A percentile compares a stretch with the other conserved stretches of the same genome.
Conservation (phyloP, 106 monocot species). For the Dioscorea zingiberensis region DNA sequence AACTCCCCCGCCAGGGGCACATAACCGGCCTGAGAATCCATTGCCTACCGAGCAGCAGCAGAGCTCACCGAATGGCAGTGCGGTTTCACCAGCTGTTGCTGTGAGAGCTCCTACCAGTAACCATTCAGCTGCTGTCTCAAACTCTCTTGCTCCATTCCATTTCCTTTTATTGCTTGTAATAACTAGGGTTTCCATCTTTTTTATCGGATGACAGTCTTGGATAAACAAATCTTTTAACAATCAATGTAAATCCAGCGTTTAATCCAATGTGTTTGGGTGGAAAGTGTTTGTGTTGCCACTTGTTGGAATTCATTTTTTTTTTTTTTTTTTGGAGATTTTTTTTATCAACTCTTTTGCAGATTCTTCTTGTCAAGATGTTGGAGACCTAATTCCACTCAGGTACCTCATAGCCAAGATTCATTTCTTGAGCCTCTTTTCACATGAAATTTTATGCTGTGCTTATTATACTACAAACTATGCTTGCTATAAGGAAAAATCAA, state of each 20-base stretch:
- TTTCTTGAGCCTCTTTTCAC: neutral
- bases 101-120: conserved; percentile 46
- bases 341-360: neutral
- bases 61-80: conserved; percentile 38
- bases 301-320: neutral
- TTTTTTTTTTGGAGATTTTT: neutral
- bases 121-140: conserved; percentile 18
- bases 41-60: conserved; percentile 75
- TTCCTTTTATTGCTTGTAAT: conserved; percentile 34
- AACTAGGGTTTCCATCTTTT: conserved; percentile 26
- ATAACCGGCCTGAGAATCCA: conserved; percentile 47
- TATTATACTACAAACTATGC: no score
- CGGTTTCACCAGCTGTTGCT: conserved; percentile 72
- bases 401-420: neutral
- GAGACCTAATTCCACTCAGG: neutral
- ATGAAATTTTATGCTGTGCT: no score
- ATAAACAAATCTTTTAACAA: conserved; percentile 5
- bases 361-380: neutral
- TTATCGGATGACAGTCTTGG: conserved; percentile 19
- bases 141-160: conserved; percentile 2
- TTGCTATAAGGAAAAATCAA: no score
- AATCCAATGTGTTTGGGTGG: conserved; percentile 31
- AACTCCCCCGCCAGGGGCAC: conserved; percentile 33
- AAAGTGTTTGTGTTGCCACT: conserved; percentile 2
- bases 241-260: conserved; percentile 27